Percentiles rank a stretch among this genome's conserved stretches.
phyloP scores from a whole-genome alignment of 495 filamentous ascomycete genomes.

The Echria macrotheca region DNA sequence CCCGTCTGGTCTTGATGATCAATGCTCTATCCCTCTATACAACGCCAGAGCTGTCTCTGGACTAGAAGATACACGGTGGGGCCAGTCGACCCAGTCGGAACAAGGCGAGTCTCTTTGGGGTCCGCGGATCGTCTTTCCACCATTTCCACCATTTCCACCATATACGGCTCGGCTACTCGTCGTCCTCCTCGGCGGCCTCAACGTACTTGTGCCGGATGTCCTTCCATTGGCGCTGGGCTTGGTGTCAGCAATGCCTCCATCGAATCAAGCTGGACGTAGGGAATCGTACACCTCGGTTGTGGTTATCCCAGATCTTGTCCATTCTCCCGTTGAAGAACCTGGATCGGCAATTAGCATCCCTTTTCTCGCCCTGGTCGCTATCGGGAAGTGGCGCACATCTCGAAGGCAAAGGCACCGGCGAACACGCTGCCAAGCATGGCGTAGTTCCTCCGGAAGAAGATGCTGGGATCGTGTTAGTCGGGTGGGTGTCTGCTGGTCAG shows the following conservation, averaged over 20 bases:
- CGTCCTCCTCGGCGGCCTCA: slow-evolving; percentile 41
- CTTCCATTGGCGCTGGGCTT: slow-evolving; percentile 93
- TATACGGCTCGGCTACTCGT: too few relatives aligned
- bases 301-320: slow-evolving; percentile 79
- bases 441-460: slow-evolving; percentile 77
- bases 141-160: too few relatives aligned
- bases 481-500: slow-evolving; percentile 13
- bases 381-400: slow-evolving; percentile 77
- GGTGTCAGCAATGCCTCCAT: slow-evolving; percentile 27
- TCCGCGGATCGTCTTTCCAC: too few relatives aligned
- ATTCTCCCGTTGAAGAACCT: slow-evolving; percentile 74
- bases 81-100: background rate
- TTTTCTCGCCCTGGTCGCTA: too few relatives aligned
- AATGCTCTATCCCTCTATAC: slow-evolving; percentile 24
- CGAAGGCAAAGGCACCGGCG: slow-evolving; percentile 78
- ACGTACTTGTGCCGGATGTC: slow-evolving; percentile 90
- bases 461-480: slow-evolving; percentile 48
- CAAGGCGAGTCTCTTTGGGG: background rate
- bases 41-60: slow-evolving; percentile 6
- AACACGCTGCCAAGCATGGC: slow-evolving; percentile 85
- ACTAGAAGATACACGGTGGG: slow-evolving; percentile 21
- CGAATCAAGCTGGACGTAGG: background rate
- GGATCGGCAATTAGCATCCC: too few relatives aligned
- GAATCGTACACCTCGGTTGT: slow-evolving; percentile 78
- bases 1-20: slow-evolving; percentile 5